phyloP scores from a whole-genome alignment of 1,284 basidiomycete genomes.

The Schizophyllum amplum region DNA sequence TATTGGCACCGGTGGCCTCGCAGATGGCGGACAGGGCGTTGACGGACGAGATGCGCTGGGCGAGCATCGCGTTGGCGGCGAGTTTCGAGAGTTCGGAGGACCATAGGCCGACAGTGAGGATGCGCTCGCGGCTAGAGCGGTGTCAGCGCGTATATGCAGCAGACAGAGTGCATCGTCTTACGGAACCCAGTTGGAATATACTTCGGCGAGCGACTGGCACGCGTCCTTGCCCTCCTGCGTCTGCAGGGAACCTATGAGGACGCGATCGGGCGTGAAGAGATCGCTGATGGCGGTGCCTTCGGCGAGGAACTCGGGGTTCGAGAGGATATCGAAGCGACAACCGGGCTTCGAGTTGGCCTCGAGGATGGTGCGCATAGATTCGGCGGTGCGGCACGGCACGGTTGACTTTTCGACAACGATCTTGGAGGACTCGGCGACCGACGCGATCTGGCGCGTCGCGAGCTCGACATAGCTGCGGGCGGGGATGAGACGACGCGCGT shows the following conservation, averaged over 20 bases:
- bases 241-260: conserved; percentile 93
- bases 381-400: conserved; percentile 95
- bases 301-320: conserved; percentile 98
- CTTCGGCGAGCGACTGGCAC: conserved; percentile 63
- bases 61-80: conserved; percentile 98
- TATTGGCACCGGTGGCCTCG: conserved; percentile 98
- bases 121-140: conserved; percentile 43
- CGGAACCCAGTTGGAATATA: conserved; percentile 98
- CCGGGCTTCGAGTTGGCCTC: conserved; percentile 94
- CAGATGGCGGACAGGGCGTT: conserved; percentile 99
- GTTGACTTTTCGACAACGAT: conserved; percentile 99
- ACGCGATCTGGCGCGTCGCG: conserved; percentile 93
- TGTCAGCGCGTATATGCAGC: background rate
- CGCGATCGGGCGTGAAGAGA: conserved; percentile 86
- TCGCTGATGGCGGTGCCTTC: conserved; percentile 95
- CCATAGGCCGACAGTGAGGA: conserved; percentile 96
- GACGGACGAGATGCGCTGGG: conserved; percentile 95
- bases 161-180: conserved; percentile 28
- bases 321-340: conserved; percentile 94
- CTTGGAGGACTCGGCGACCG: conserved; percentile 85
- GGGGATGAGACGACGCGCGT: conserved; percentile 3
- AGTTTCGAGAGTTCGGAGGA: conserved; percentile 98
- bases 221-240: conserved; percentile 80
- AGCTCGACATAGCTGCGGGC: conserved; percentile 83
- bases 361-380: conserved; percentile 98